phyloP scores from a whole-genome alignment of 2,329 filamentous ascomycete genomes.

The Karstenula rhodostoma region DNA sequence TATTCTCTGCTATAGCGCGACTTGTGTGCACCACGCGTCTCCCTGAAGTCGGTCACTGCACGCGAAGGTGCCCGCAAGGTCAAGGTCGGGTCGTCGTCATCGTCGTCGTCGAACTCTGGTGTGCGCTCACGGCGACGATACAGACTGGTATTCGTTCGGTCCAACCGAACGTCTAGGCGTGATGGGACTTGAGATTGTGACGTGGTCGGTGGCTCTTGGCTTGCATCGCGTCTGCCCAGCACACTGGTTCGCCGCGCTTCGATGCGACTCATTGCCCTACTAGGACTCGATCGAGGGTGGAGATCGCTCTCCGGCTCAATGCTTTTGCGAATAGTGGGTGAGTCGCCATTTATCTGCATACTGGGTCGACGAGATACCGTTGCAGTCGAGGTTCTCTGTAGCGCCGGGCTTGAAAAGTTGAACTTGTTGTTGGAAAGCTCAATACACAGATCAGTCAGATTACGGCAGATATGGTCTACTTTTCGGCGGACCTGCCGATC shows the following conservation, averaged over 20 bases:
- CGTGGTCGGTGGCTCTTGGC: conserved; percentile 35
- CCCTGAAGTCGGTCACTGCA: conserved; percentile 56
- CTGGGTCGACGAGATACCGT: conserved; percentile 43
- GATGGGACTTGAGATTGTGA: conserved; percentile 30
- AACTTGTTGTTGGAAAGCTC: conserved; percentile 65
- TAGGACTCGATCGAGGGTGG: conserved; percentile 41
- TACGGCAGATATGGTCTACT: conserved; percentile 90
- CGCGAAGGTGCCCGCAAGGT: conserved; percentile 57
- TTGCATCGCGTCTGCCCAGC: conserved; percentile 41
- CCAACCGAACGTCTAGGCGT: conserved; percentile 30
- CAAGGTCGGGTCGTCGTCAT: conserved; percentile 52
- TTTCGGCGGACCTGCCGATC: conserved; percentile 90
- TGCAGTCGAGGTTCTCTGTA: conserved; percentile 31
- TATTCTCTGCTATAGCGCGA: conserved; percentile 44
- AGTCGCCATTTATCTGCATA: conserved; percentile 47
- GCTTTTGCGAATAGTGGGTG: conserved; percentile 41
- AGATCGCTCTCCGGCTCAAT: conserved; percentile 48
- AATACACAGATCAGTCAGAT: conserved; percentile 89
- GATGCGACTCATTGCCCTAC: conserved; percentile 52
- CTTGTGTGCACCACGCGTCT: conserved; percentile 36
- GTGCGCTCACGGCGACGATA: conserved; percentile 44
- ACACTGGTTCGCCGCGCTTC: conserved; percentile 54
- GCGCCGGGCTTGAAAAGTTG: conserved; percentile 39
- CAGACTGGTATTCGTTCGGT: conserved; percentile 50
- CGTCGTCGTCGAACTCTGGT: conserved; percentile 51